A percentile compares a stretch with the other conserved stretches of the same genome.
Conservation (phyloP, 2,329 filamentous ascomycete species). For the Aureobasidium subglaciale region DNA sequence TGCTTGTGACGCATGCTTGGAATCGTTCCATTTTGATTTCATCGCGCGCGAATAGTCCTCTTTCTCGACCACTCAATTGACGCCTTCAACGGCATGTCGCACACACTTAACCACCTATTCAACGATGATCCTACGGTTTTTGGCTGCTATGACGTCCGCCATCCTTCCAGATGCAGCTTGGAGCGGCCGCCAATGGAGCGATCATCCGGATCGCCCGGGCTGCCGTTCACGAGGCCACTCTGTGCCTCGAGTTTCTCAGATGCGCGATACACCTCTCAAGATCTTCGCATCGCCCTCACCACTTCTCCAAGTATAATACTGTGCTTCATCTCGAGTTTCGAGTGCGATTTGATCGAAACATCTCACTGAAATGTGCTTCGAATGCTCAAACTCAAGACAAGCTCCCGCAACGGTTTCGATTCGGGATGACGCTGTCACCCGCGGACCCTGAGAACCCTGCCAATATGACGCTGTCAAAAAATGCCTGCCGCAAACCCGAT, state of each 20-base stretch:
- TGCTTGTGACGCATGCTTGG: background rate
- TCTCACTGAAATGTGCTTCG: background rate
- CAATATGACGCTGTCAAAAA: background rate
- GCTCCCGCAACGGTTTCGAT: background rate
- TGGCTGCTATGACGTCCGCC: background rate
- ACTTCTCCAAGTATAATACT: background rate
- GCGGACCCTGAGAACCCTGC: background rate
- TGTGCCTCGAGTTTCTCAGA: background rate
- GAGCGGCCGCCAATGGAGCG: background rate
- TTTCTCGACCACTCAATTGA: background rate
- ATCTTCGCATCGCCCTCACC: background rate
- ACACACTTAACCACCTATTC: background rate
- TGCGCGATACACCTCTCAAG: background rate
- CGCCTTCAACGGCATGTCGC: background rate
- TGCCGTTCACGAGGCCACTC: background rate
- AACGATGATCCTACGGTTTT: background rate
- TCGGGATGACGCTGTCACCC: background rate
- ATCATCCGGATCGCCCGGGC: slow-evolving; percentile 2
- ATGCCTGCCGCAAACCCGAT: background rate
- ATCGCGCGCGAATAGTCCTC: background rate
- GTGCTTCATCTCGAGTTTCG: background rate
- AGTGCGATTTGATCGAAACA: background rate
- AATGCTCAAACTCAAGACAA: background rate
- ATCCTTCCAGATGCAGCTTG: slow-evolving; percentile 8
- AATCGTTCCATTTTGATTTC: background rate